These are phyloP conservation scores for Ganoderma leucocontextum DNA, from an alignment of 1,284 basidiomycete genomes.

Conservation along the genomic window DNA sequence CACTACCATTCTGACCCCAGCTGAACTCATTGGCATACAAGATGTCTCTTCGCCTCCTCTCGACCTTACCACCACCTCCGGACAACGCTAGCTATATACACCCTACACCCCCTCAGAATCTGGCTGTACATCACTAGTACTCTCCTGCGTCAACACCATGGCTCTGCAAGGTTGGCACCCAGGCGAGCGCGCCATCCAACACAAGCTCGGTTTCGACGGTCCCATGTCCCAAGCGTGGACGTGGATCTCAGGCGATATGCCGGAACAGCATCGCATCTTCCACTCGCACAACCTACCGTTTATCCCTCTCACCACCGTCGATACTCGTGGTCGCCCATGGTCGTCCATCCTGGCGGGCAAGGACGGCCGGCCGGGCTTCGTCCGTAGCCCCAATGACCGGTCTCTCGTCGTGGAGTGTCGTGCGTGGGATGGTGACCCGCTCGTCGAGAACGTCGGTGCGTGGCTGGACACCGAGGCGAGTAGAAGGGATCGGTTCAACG, in stretches of 20 bases:
- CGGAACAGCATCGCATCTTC: constrained; percentile 1
- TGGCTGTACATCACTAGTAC: background rate
- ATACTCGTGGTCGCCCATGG: background rate
- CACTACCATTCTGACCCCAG: background rate
- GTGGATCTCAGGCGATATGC: constrained; percentile 1
- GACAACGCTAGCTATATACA: background rate
- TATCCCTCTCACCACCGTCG: background rate
- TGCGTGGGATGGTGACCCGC: constrained; percentile 2
- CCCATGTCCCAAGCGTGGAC: constrained; percentile 2
- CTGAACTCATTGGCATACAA: background rate
- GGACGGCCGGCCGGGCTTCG: background rate
- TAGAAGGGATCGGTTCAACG: background rate
- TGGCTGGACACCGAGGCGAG: background rate
- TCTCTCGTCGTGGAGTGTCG: constrained; percentile 1
- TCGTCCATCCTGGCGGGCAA: background rate
- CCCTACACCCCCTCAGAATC: background rate
- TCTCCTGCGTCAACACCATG: background rate
- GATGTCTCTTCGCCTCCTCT: background rate
- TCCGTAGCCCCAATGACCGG: background rate
- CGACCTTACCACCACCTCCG: background rate
- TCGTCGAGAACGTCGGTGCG: background rate
- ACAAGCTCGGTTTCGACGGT: background rate
- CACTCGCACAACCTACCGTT: background rate
- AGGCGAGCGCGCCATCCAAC: background rate
- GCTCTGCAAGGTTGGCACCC: constrained; percentile 1